phyloP scores from a whole-genome alignment of 2,329 filamentous ascomycete genomes.

The Alternaria sp. region DNA sequence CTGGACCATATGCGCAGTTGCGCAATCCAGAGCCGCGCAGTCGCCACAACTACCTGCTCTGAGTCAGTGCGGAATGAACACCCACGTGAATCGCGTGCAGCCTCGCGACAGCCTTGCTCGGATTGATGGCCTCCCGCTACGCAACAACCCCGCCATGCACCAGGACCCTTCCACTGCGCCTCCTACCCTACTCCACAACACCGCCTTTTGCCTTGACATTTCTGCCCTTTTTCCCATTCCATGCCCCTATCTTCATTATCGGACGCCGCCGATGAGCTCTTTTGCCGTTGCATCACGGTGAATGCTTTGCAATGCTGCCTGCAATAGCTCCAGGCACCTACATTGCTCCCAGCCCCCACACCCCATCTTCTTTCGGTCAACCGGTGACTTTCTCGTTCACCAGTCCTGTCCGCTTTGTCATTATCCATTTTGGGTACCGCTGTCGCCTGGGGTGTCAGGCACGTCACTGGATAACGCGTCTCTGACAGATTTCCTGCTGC shows the following conservation, averaged over 20 bases:
- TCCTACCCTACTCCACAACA: background rate
- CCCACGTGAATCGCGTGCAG: constrained; percentile 12
- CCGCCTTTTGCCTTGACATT: constrained; percentile 15
- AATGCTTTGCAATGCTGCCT: constrained; percentile 2
- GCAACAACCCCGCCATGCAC: constrained; percentile 15
- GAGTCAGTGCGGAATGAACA: background rate
- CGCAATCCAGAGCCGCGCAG: constrained; percentile 8
- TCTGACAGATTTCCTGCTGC: constrained; percentile 11
- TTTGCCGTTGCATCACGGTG: constrained; percentile 1
- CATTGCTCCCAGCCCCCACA: constrained; percentile 27
- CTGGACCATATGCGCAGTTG: constrained; percentile 16
- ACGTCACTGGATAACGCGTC: constrained; percentile 25
- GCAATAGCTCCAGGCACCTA: constrained; percentile 17
- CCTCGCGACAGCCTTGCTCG: constrained; percentile 9
- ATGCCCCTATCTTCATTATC: background rate
- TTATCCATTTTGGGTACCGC: constrained; percentile 9
- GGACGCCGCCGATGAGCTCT: constrained; percentile 1
- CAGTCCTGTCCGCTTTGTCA: constrained; percentile 5
- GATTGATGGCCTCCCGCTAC: background rate
- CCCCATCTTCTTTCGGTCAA: constrained; percentile 20
- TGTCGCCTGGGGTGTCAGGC: constrained; percentile 26
- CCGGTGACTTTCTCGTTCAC: constrained; percentile 36
- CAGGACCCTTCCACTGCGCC: constrained; percentile 15
- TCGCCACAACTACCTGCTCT: background rate
- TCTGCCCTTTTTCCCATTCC: background rate